Evolutionary conservation across 179 eudicot genomes (phyloP), one percentile per base, ranked within the genome.

Genomic region (Beta macrorhiza): DNA sequence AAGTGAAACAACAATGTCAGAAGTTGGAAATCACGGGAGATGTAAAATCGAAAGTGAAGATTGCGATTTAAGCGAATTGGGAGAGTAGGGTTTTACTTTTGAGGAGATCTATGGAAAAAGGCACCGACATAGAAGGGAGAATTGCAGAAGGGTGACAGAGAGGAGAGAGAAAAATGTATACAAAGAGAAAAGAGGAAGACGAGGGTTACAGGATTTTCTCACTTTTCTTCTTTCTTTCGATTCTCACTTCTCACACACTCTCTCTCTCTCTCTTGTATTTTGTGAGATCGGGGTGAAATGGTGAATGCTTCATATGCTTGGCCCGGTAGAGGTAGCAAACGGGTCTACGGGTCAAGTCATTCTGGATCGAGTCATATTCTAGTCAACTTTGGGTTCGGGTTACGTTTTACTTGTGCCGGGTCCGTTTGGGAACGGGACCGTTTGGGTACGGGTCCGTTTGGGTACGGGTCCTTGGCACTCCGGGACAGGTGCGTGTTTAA

Each of bases 111-210:
- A 67, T 45, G 64, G 67, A n/a, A 67, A n/a, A 81, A 19, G 53
- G 42, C 67, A 67, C 83, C 79, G 80, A 76, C 75, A 59, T 55
- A 25, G 65, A 81, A 47, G 45, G 59, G 11, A 44, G 83, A 75
- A 67, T 75, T 81, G 75, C 75, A 68, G 67, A 58, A 57, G 56
- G 20, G 37, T 5, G 74, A 56, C 13, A 69, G 19, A 74, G 56
- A 52, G 13, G 17, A 73, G 57, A 63, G 9, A 22, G 52, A n/a
- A 73, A 29, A n/a, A 49, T 19, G 42, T 37, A 8, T 42, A 29
- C 37, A 20, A 56, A 69, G 65, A 15, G 64, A 78, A 20, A 72
- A 4, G 59, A 32, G 20, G 49, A 67, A 19, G 13, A 25, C 1
- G 25, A 8, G 12, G 52, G 52, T 5, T 4, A 5, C 55, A 25